Evolutionary conservation across 148 eudicot genomes (phyloP), one percentile per base, ranked within the genome.

Genomic region (Hydrangea macrophylla): DNA sequence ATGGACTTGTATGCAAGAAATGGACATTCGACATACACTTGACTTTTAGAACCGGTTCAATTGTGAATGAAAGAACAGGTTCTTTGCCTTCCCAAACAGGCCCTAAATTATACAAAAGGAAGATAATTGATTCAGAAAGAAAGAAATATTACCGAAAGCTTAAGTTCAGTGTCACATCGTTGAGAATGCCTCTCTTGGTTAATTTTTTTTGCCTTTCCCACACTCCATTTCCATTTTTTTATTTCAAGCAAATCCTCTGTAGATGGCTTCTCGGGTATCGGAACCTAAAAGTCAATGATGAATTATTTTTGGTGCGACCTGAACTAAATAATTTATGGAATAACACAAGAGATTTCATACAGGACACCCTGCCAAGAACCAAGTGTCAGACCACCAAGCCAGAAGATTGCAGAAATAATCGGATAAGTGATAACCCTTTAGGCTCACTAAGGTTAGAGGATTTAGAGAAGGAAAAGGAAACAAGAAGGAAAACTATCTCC

Each of bases 141-240:
- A 64, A 30, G 24, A 59, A 78, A 54, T 31, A 83, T 62, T 85
- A 92, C 96, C 28, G 92, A 85, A 78, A 89, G 89, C 80, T 87
- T 89, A 59, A 92, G 90, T 67, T 92, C 97, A 10, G 67, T 79
- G 77, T 92, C 92, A 81, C 97, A 92, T 77, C 97, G 80, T 73
- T 73, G 87, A 68, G 92, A 80, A 76, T 92, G 90, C 74, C 84
- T 65, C 80, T 92, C 97, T 79, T 85, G 87, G 70, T 89, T 92
- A 44, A 81, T 65, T 79, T 89, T 92, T 70, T 83, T 92, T 26
- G 82, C 92, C 81, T 84, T 87, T 55, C 88, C 71, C 62, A 80
- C 78, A 62, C 79, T 81, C 87, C 87, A 83, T 82, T 76, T 86
- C 97, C 97, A 92, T 59, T 83, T 59, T 63, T 78, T 84, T 35